Evolutionary conservation across 768 basidiomycete species (phyloP).

Genomic region (Mycena sanguinolenta): DNA sequence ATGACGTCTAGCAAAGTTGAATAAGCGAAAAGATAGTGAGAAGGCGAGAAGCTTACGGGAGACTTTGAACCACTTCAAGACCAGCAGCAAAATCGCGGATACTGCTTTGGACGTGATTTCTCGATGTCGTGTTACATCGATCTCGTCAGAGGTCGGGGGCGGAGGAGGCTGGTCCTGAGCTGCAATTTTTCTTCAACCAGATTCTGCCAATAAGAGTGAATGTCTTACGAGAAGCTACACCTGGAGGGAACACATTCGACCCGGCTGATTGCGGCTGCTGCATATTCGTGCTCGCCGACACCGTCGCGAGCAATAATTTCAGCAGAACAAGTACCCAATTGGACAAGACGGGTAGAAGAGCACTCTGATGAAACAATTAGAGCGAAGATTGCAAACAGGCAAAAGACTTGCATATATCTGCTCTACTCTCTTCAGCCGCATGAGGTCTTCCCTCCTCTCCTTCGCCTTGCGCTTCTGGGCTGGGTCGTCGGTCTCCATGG

Average conservation of each 20-base stretch:
- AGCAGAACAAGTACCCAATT: conserved; percentile 94
- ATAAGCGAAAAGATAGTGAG: neutral
- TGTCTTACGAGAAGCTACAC: conserved; percentile 72
- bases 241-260: conserved; percentile 79
- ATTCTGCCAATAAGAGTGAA: neutral
- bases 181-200: conserved; percentile 36
- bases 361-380: conserved; percentile 64
- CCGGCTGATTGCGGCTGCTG: conserved; percentile 73
- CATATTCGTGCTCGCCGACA: conserved; percentile 81
- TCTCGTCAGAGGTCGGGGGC: conserved; percentile 88
- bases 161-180: conserved; percentile 74
- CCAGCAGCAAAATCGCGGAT: conserved; percentile 91
- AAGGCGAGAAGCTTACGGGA: conserved; percentile 78
- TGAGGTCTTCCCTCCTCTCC: conserved; percentile 82
- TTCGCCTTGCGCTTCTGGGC: conserved; percentile 73
- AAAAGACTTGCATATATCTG: conserved; percentile 84
- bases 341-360: conserved; percentile 85
- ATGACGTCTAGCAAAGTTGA: conserved; percentile 79
- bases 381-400: neutral
- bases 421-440: conserved; percentile 91
- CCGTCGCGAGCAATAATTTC: conserved; percentile 92
- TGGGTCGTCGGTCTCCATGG: conserved; percentile 63
- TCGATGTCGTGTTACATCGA: conserved; percentile 93
- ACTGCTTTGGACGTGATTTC: conserved; percentile 98
- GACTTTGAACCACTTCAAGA: conserved; percentile 98